A percentile compares a stretch with the other conserved stretches of the same genome.
Conservation (phyloP, 257 asterid species). For the Salvia miltiorrhiza region DNA sequence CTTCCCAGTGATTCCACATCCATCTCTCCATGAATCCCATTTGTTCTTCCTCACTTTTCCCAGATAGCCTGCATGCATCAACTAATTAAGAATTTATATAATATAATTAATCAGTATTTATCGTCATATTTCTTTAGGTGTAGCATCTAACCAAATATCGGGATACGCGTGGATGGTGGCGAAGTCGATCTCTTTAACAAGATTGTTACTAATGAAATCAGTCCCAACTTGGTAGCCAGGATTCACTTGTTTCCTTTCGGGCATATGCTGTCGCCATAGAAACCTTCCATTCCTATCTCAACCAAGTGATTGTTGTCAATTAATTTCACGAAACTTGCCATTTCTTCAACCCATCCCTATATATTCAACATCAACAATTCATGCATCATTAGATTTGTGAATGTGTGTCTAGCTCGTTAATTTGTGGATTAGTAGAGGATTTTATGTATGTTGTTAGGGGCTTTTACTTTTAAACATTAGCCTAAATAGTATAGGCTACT, state of each 20-base stretch:
- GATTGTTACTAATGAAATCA: slow-evolving; percentile 58
- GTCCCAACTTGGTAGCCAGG: slow-evolving; percentile 82
- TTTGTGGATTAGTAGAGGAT: no score
- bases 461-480: no score
- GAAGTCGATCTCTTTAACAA: slow-evolving; percentile 49
- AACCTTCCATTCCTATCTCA: slow-evolving; percentile 80
- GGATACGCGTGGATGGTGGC: slow-evolving; percentile 79
- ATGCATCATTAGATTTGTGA: no score
- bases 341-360: slow-evolving; percentile 55
- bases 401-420: no score
- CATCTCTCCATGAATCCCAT: slow-evolving; percentile 67
- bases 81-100: no score
- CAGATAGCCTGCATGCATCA: slow-evolving; percentile 62
- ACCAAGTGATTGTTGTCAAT: slow-evolving; percentile 55
- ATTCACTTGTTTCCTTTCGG: slow-evolving; percentile 46
- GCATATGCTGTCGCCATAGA: slow-evolving; percentile 71
- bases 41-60: slow-evolving; percentile 48
- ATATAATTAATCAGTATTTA: no score
- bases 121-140: no score
- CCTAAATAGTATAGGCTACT: no score
- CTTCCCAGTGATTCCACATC: slow-evolving; percentile 64
- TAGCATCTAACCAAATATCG: slow-evolving; percentile 33
- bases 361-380: neutral
- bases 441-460: no score
- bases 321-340: slow-evolving; percentile 60